Conservation (phyloP, 2,329 filamentous ascomycete genomes). For the Didymella lethalis region DNA sequence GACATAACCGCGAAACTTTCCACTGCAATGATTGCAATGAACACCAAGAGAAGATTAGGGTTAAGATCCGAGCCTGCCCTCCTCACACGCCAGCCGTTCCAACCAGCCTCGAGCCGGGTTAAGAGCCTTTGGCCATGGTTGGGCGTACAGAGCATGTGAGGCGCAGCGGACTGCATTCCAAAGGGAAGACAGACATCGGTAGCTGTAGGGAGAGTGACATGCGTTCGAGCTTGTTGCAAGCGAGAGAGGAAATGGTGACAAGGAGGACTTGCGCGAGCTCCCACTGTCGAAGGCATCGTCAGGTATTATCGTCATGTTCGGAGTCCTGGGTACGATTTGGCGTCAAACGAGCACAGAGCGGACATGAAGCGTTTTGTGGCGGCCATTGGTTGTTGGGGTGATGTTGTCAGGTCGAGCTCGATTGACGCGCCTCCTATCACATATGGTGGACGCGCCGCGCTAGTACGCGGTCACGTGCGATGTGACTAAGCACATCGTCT, state of each 20-base stretch:
- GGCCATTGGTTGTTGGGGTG: constrained; percentile 26
- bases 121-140: constrained; percentile 68
- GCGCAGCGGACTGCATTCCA: constrained; percentile 62
- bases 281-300: constrained; percentile 40
- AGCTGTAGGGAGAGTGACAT: constrained; percentile 81
- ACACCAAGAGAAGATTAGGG: constrained; percentile 85
- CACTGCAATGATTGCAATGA: constrained; percentile 55
- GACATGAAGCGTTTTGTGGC: constrained; percentile 21
- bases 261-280: constrained; percentile 35
- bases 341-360: constrained; percentile 9
- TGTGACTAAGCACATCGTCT: background rate
- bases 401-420: constrained; percentile 22
- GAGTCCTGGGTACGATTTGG: constrained; percentile 8
- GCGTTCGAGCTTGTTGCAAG: constrained; percentile 56
- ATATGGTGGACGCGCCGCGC: constrained; percentile 9
- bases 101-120: constrained; percentile 61
- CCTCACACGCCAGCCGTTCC: constrained; percentile 53
- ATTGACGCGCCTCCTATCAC: constrained; percentile 23
- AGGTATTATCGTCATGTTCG: constrained; percentile 28
- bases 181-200: constrained; percentile 74
- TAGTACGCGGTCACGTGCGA: constrained; percentile 1
- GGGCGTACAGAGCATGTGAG: constrained; percentile 47
- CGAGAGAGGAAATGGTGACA: constrained; percentile 43
- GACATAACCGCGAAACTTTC: constrained; percentile 62
- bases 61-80: constrained; percentile 90